A percentile compares a stretch with the other conserved stretches of the same genome.
Evolutionary conservation across 1,284 basidiomycete species (phyloP).

Genomic region (Sporisorium sorghi): DNA sequence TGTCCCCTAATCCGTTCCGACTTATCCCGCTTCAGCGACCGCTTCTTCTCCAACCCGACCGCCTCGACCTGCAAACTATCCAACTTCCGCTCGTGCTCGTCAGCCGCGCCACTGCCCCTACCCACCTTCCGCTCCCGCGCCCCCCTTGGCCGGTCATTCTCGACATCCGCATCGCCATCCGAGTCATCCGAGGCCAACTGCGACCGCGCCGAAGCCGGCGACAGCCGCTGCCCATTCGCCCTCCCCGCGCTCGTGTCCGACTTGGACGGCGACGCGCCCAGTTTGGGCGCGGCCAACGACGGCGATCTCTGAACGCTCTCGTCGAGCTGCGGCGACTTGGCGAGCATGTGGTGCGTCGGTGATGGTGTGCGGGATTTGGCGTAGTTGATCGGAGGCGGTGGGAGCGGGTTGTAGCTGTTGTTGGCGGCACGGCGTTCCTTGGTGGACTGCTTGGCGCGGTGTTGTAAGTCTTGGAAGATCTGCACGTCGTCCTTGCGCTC

Average conservation of each 20-base stretch:
- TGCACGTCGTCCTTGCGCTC: constrained; percentile 35
- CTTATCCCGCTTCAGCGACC: constrained; percentile 45
- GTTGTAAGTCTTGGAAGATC: constrained; percentile 33
- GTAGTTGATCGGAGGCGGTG: constrained; percentile 41
- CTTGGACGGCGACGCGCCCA: background rate
- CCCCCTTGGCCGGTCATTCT: constrained; percentile 22
- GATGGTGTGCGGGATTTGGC: constrained; percentile 32
- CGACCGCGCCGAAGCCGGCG: constrained; percentile 27
- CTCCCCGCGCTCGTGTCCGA: background rate
- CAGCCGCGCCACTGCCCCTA: constrained; percentile 7
- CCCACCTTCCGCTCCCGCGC: constrained; percentile 2
- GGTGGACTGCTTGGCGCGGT: constrained; percentile 32
- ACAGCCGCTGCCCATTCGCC: constrained; percentile 6
- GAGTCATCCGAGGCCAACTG: constrained; percentile 30
- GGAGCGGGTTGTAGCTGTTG: constrained; percentile 20
- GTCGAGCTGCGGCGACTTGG: constrained; percentile 37
- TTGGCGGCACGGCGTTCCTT: constrained; percentile 34
- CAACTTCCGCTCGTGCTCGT: background rate
- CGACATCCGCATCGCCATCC: constrained; percentile 48
- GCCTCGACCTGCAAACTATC: constrained; percentile 13
- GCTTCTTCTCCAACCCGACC: constrained; percentile 19
- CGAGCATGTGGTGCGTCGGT: constrained; percentile 32
- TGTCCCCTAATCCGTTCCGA: constrained; percentile 45
- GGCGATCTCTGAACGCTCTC: background rate
- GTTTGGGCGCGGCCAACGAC: constrained; percentile 8